Evolutionary conservation across 1,284 basidiomycete species (phyloP).

Genomic region (Pholiota adiposa): DNA sequence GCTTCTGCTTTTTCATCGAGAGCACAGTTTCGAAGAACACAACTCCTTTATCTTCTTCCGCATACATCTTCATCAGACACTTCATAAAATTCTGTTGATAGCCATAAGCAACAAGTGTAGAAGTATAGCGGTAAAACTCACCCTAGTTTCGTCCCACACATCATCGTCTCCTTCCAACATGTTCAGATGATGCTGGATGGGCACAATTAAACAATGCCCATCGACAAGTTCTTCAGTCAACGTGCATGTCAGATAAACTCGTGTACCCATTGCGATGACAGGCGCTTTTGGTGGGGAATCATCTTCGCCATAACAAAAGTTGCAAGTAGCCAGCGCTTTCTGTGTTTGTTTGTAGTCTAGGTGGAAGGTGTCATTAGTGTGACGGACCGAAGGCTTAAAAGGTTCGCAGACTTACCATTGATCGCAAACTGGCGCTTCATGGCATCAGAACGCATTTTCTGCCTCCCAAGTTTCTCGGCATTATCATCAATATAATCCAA

Average conservation of each 20-base stretch:
- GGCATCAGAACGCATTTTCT: slow-evolving; percentile 94
- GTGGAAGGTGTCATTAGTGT: background rate
- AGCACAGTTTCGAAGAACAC: slow-evolving; percentile 95
- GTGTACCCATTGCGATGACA: slow-evolving; percentile 88
- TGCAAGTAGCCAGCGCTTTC: slow-evolving; percentile 86
- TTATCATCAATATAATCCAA: slow-evolving; percentile 97
- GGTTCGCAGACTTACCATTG: slow-evolving; percentile 61
- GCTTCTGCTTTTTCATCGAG: slow-evolving; percentile 84
- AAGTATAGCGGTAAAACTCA: slow-evolving; percentile 41
- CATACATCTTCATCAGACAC: slow-evolving; percentile 93
- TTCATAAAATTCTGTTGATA: slow-evolving; percentile 94
- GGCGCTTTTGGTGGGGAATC: slow-evolving; percentile 84
- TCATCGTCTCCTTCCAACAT: slow-evolving; percentile 97
- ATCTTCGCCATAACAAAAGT: slow-evolving; percentile 89
- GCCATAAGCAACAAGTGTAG: slow-evolving; percentile 9
- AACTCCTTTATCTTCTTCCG: slow-evolving; percentile 87
- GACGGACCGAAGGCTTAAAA: slow-evolving; percentile 9
- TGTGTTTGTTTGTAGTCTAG: slow-evolving; percentile 95
- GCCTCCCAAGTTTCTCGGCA: slow-evolving; percentile 87
- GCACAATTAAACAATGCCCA: slow-evolving; percentile 94
- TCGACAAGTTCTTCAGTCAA: slow-evolving; percentile 83
- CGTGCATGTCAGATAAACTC: slow-evolving; percentile 89
- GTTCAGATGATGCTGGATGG: slow-evolving; percentile 91
- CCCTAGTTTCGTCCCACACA: slow-evolving; percentile 95
- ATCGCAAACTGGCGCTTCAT: slow-evolving; percentile 98